Conservation (phyloP, 768 basidiomycete genomes). For the Boletus rufocinnamomeus region DNA sequence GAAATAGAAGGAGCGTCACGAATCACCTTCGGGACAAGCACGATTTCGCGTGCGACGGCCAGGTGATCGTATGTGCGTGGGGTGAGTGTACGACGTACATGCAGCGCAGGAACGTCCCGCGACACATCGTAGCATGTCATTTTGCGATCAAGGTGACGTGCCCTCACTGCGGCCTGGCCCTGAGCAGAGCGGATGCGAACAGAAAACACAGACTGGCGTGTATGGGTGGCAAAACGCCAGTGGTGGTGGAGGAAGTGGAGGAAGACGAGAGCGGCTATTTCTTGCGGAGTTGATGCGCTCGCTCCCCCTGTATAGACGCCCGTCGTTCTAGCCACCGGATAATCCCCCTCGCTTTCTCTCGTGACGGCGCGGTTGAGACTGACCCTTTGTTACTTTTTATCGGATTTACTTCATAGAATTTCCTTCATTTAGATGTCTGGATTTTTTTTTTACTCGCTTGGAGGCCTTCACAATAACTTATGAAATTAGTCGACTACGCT, state of each 20-base stretch:
- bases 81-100: conserved; percentile 11
- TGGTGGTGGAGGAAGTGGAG: background rate
- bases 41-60: conserved; percentile 21
- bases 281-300: conserved; percentile 20
- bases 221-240: background rate
- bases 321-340: background rate
- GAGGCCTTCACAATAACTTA: too few relatives aligned
- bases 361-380: background rate
- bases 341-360: background rate
- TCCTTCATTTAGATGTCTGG: background rate
- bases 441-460: background rate
- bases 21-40: conserved; percentile 26
- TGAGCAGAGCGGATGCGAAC: conserved; percentile 28
- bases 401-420: background rate
- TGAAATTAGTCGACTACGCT: too few relatives aligned
- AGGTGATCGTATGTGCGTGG: conserved; percentile 21
- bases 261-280: conserved; percentile 5
- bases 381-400: background rate
- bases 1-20: conserved; percentile 22
- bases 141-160: conserved; percentile 28
- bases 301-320: background rate
- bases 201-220: conserved; percentile 26
- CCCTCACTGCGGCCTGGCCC: conserved; percentile 11
- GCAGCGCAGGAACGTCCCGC: conserved; percentile 30
- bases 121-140: conserved; percentile 29